A percentile compares a stretch with the other conserved stretches of the same genome.
phyloP scores from a whole-genome alignment of 306 rosid genomes.

The Prunus mira region DNA sequence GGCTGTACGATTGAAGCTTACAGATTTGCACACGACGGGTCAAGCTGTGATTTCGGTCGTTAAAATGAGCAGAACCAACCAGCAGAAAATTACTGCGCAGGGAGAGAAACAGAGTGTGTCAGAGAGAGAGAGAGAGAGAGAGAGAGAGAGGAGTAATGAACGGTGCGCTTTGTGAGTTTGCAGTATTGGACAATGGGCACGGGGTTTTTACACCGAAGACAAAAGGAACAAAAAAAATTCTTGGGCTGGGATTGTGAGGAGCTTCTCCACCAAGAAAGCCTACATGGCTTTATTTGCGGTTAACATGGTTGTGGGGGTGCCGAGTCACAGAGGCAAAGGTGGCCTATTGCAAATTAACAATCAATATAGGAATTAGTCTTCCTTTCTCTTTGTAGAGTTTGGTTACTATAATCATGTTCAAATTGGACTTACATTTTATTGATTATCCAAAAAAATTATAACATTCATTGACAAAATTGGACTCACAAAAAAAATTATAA shows the following conservation, averaged over 20 bases:
- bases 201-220: background rate
- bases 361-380: no score
- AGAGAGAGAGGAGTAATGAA: constrained; percentile 14
- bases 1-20: constrained; percentile 23
- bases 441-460: background rate
- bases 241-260: background rate
- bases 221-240: background rate
- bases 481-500: no score
- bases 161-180: constrained; percentile 12
- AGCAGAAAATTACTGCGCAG: constrained; percentile 14
- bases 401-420: background rate
- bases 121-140: background rate
- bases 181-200: background rate
- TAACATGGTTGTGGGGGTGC: background rate
- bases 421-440: background rate
- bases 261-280: constrained; percentile 19
- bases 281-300: constrained; percentile 16
- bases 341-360: no score
- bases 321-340: background rate
- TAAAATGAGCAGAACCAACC: constrained; percentile 41
- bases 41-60: constrained; percentile 62
- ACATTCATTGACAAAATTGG: no score
- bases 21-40: constrained; percentile 48
- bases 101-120: background rate
- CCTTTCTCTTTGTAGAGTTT: no score